Evolutionary conservation across 257 asterid species (phyloP).

Genomic region (Schizonepeta tenuifolia): DNA sequence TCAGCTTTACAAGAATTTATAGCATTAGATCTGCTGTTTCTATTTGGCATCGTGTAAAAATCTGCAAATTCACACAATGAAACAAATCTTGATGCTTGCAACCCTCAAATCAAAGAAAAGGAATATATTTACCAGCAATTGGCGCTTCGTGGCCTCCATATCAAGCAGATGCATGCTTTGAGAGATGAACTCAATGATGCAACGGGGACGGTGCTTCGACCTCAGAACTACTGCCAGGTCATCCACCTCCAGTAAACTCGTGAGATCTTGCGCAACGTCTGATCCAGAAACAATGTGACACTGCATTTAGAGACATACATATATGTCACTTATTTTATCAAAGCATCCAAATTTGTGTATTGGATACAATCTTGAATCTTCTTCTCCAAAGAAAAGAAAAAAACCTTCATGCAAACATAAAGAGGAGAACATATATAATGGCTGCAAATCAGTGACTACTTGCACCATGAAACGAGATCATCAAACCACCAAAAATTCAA

Average conservation of each 20-base stretch:
- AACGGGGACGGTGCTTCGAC: constrained; percentile 86
- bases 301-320: constrained; percentile 56
- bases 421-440: background rate
- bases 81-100: background rate
- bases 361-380: background rate
- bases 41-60: no score
- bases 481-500: background rate
- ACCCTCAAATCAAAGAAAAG: background rate
- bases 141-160: constrained; percentile 67
- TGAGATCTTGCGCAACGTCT: constrained; percentile 68
- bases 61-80: no score
- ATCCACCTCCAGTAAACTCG: constrained; percentile 65
- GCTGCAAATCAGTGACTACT: background rate
- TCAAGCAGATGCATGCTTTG: constrained; percentile 75
- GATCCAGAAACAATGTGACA: constrained; percentile 79
- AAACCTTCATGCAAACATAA: background rate
- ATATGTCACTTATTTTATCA: constrained; percentile 2
- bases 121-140: constrained; percentile 57
- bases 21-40: no score
- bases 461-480: background rate
- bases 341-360: background rate
- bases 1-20: no score
- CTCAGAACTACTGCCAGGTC: constrained; percentile 74
- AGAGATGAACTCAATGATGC: constrained; percentile 88
- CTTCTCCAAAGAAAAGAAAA: background rate